Conservation (phyloP, 2,329 filamentous ascomycete genomes). For the Aquanectria penicillioides region DNA sequence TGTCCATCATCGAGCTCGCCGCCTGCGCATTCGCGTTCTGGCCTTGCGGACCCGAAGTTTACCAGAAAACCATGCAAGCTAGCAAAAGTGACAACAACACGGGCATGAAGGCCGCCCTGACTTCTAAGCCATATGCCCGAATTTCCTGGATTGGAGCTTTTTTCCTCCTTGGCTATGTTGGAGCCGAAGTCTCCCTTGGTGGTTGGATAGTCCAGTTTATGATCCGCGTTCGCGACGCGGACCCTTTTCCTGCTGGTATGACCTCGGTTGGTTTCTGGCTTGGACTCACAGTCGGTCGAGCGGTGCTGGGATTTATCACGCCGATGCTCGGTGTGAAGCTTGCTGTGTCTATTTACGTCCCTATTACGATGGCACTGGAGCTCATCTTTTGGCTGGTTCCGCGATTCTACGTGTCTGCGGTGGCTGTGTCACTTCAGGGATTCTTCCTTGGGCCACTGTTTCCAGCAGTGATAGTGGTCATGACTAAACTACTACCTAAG, state of each 20-base stretch:
- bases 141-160: slow-evolving; percentile 77
- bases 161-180: slow-evolving; percentile 82
- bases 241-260: slow-evolving; percentile 76
- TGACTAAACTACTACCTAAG: slow-evolving; percentile 74
- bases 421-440: slow-evolving; percentile 76
- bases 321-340: slow-evolving; percentile 75
- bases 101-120: slow-evolving; percentile 47
- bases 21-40: slow-evolving; percentile 68
- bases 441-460: slow-evolving; percentile 86
- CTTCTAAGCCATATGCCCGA: slow-evolving; percentile 53
- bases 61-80: slow-evolving; percentile 53
- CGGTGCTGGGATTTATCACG: slow-evolving; percentile 79
- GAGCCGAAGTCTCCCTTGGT: slow-evolving; percentile 78
- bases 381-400: slow-evolving; percentile 86
- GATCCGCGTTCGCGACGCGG: slow-evolving; percentile 75
- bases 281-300: slow-evolving; percentile 77
- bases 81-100: slow-evolving; percentile 35
- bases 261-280: slow-evolving; percentile 85
- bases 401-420: slow-evolving; percentile 77
- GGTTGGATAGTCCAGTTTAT: slow-evolving; percentile 90
- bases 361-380: slow-evolving; percentile 70
- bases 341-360: slow-evolving; percentile 69
- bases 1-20: slow-evolving; percentile 30
- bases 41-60: slow-evolving; percentile 63
- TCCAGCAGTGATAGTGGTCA: slow-evolving; percentile 75